Evolutionary conservation across 148 eudicot species (phyloP).

Genomic region (Camellia granthamiana): DNA sequence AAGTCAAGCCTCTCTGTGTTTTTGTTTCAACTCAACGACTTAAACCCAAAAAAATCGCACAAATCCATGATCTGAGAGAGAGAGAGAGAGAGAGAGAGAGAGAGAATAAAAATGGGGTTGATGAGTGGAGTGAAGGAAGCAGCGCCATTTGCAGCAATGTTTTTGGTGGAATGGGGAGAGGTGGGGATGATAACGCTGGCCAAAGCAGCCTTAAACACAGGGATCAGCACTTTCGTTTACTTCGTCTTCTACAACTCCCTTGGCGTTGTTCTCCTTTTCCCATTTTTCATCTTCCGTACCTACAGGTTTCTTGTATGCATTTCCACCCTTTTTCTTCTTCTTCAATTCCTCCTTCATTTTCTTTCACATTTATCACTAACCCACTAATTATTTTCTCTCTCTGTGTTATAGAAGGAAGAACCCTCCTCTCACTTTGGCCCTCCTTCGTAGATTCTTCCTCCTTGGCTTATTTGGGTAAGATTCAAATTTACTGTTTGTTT

Average conservation of each 20-base stretch:
- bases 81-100: slow-evolving; percentile 7
- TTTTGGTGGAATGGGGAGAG: slow-evolving; percentile 42
- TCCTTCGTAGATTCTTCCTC: slow-evolving; percentile 47
- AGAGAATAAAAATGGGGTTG: slow-evolving; percentile 17
- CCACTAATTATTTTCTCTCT: neutral
- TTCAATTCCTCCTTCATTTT: neutral
- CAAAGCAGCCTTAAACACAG: slow-evolving; percentile 58
- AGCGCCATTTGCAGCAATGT: slow-evolving; percentile 55
- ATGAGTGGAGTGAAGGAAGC: slow-evolving; percentile 8
- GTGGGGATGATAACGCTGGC: slow-evolving; percentile 48
- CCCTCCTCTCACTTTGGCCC: slow-evolving; percentile 42
- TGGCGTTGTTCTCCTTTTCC: slow-evolving; percentile 49
- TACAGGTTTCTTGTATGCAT: slow-evolving; percentile 30
- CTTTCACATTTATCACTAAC: neutral
- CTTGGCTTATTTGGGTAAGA: slow-evolving; percentile 63
- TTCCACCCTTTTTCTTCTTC: neutral
- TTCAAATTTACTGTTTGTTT: neutral
- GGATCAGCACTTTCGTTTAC: slow-evolving; percentile 59
- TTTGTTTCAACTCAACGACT: too few relatives aligned
- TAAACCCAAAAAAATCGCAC: too few relatives aligned
- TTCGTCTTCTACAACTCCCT: slow-evolving; percentile 59
- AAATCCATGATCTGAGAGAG: too few relatives aligned
- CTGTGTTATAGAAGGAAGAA: slow-evolving; percentile 35
- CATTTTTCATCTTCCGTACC: slow-evolving; percentile 33
- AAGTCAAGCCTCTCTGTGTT: too few relatives aligned